Percentiles rank a stretch among this genome's conserved stretches.
Conservation (phyloP, 108 stramenopile genomes). For the Fragilaria crotonensis region DNA sequence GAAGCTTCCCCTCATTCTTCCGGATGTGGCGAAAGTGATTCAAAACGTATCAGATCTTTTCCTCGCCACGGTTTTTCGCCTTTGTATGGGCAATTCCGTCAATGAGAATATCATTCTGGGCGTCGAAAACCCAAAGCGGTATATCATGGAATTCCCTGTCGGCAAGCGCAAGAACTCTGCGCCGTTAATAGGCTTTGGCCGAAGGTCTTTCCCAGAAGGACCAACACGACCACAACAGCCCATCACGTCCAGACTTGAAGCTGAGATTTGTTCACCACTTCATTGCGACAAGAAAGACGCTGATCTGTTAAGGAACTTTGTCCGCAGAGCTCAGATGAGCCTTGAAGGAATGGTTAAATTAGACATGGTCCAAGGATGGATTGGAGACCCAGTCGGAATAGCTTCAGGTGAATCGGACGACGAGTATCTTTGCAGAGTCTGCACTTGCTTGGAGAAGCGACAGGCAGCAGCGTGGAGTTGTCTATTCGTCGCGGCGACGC, state of each 20-base stretch:
- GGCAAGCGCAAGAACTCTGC: too few relatives aligned
- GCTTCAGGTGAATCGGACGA: constrained; percentile 7
- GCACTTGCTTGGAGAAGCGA: constrained; percentile 42
- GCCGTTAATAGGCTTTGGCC: too few relatives aligned
- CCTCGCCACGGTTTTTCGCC: constrained; percentile 68
- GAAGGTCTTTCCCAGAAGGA: constrained; percentile 3
- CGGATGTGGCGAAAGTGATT: constrained; percentile 37
- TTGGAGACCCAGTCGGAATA: constrained; percentile 8
- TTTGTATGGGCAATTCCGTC: constrained; percentile 44
- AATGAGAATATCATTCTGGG: constrained; percentile 65
- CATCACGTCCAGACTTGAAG: constrained; percentile 35
- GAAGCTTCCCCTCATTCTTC: constrained; percentile 44
- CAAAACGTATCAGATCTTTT: constrained; percentile 65
- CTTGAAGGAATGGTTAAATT: constrained; percentile 61
- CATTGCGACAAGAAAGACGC: constrained; percentile 21
- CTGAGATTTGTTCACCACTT: constrained; percentile 63
- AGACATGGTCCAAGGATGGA: constrained; percentile 52
- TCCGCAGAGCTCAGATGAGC: constrained; percentile 38
- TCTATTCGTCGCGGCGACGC: constrained; percentile 25
- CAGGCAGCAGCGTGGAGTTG: constrained; percentile 50
- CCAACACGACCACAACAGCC: not conserved
- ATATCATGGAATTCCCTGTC: too few relatives aligned
- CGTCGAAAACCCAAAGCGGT: constrained; percentile 4
- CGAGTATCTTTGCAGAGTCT: constrained; percentile 16
- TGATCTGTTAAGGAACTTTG: constrained; percentile 26